These are phyloP conservation scores for Panicum hallii DNA, from an alignment of 202 grass and related monocot species.

Conservation along the genomic window DNA sequence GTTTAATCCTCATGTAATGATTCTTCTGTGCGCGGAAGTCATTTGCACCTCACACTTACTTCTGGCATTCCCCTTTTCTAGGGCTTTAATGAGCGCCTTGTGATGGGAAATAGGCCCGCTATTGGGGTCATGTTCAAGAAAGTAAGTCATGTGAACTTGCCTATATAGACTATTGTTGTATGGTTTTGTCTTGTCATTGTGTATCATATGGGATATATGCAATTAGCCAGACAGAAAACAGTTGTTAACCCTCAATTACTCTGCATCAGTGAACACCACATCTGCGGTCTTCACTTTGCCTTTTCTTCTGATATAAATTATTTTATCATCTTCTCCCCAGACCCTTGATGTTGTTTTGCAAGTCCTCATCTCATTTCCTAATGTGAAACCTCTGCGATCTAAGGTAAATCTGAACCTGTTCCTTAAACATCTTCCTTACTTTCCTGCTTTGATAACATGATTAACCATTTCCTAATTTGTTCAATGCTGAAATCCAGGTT, in stretches of 20 bases:
- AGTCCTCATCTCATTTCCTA: constrained; percentile 80
- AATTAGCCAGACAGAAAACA: constrained; percentile 4
- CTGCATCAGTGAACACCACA: constrained; percentile 10
- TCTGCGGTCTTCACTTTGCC: background rate
- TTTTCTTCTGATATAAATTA: constrained; percentile 45
- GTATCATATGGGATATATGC: constrained; percentile 42
- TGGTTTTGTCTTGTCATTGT: constrained; percentile 22
- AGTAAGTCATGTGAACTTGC: constrained; percentile 52
- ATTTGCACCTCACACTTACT: constrained; percentile 36
- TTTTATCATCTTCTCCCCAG: constrained; percentile 57
- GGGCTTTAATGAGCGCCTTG: constrained; percentile 95
- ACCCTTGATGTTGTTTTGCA: constrained; percentile 78
- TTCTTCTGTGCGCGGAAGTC: constrained; percentile 29
- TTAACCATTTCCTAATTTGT: constrained; percentile 37
- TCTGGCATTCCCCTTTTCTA: constrained; percentile 45
- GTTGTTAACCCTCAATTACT: constrained; percentile 19
- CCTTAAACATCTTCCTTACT: constrained; percentile 37
- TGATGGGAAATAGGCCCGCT: constrained; percentile 72
- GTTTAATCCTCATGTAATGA: constrained; percentile 15
- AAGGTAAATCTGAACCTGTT: constrained; percentile 67
- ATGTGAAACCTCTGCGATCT: constrained; percentile 66
- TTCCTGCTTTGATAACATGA: constrained; percentile 13
- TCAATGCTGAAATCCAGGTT: constrained; percentile 63
- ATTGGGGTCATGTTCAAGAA: constrained; percentile 94
- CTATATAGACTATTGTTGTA: constrained; percentile 7